Base-by-base conservation (phyloP, 2,329 filamentous ascomycete species). In the Chrysoporthe austroafricana region DNA sequence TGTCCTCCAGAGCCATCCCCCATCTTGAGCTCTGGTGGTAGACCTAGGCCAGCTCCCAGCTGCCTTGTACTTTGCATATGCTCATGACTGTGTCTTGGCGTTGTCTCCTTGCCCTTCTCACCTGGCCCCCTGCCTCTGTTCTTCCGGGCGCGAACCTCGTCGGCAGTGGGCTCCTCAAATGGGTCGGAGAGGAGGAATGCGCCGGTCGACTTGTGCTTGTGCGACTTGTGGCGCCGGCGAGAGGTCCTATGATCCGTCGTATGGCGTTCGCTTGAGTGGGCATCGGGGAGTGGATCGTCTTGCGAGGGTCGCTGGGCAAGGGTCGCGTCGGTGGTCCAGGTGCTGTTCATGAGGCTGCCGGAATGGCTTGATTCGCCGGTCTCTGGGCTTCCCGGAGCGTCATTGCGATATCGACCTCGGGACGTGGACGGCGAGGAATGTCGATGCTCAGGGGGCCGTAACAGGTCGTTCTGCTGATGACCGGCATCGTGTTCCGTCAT, bases 161-260 rank as follows among this genome's bases (percentile, higher is more conserved):
- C 78, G 36, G 73, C 73, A n/a, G 71, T 72, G 26, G 68, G 65
- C 7, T 75, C 75, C 57, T 75, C 74, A 42, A 74, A 73, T 2
- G 79, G 73, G 70, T 85, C 83, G 42, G 81, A 77, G 16, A 87
- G 78, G 63, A 87, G 78, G 72, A 88, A 88, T 8, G 81, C 83
- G 59, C 84, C 83, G 70, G 78, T 81, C 6, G 83, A 78, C 18
- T 83, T 80, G 42, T 79, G 77, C 72, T 81, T 85, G 64, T 82
- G 77, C 54, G 78, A 71, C 59, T 75, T 78, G 46, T 70, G 69
- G 21, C 62, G 63, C 21, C 14, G 43, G 34, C 63, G 56, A 16
- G 65, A 42, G 61, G 43, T 63, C 65, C 68, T 66, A 67, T 70
- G 69, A 67, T 66, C 69, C 39, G 50, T 46, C 8, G 50, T 42